Conservation (phyloP, 768 basidiomycete genomes). For the Cystobasidium onofrii region DNA sequence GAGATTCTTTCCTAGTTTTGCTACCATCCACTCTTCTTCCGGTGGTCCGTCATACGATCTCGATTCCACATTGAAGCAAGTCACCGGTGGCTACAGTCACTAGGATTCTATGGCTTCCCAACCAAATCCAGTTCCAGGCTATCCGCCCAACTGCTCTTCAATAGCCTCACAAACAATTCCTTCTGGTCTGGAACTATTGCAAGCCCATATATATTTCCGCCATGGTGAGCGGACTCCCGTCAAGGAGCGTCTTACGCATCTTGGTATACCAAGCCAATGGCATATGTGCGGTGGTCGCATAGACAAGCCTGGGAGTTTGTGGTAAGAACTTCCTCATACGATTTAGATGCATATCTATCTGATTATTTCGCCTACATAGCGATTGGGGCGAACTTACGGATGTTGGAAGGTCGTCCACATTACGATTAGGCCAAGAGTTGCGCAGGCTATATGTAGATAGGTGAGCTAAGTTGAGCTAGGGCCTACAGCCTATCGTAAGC, state of each 20-base stretch:
- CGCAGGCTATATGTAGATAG: conserved; percentile 37
- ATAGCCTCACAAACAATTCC: conserved; percentile 10
- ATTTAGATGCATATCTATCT: background rate
- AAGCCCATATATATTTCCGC: conserved; percentile 9
- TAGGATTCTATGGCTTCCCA: background rate
- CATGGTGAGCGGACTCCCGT: conserved; percentile 29
- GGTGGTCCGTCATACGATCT: no score
- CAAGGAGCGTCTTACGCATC: conserved; percentile 8
- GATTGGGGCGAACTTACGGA: conserved; percentile 41
- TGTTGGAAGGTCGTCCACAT: conserved; percentile 37
- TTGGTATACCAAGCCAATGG: conserved; percentile 15
- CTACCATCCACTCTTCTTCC: no score
- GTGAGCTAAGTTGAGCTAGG: background rate
- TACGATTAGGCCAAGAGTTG: conserved; percentile 33
- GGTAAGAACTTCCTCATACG: background rate
- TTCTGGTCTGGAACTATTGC: conserved; percentile 13
- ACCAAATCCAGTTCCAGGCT: conserved; percentile 18
- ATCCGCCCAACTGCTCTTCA: conserved; percentile 1
- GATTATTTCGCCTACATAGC: background rate
- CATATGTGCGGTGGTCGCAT: conserved; percentile 5
- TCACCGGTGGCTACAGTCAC: background rate
- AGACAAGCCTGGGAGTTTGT: background rate
- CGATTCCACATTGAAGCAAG: no score
- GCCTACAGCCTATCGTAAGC: background rate
- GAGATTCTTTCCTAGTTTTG: no score